Evolutionary conservation across 371 early-diverging fungal genomes (phyloP).

Genomic region (Circinella umbellata): DNA sequence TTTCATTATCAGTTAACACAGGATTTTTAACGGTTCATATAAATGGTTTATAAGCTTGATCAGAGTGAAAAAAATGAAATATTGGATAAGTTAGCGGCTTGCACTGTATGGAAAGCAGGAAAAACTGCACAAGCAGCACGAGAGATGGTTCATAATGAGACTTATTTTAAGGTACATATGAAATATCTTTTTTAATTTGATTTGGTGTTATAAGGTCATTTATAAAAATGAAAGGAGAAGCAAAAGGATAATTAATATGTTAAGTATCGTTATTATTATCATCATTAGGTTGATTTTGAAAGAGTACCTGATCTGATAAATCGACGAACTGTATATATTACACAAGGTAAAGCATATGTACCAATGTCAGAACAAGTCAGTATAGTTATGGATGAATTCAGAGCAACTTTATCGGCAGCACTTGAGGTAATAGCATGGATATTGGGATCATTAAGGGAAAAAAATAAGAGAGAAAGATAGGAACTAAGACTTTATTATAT

Average conservation of each 20-base stretch:
- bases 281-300: slow-evolving; percentile 80
- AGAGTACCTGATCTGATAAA: slow-evolving; percentile 80
- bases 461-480: background rate
- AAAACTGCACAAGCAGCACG: slow-evolving; percentile 15
- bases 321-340: slow-evolving; percentile 73
- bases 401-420: slow-evolving; percentile 54
- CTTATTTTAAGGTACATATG: slow-evolving; percentile 55
- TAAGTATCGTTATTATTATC: background rate
- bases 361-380: slow-evolving; percentile 75
- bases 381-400: slow-evolving; percentile 83
- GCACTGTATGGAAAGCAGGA: slow-evolving; percentile 16
- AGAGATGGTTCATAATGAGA: slow-evolving; percentile 38
- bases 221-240: background rate
- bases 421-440: slow-evolving; percentile 54
- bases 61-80: slow-evolving; percentile 29
- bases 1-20: no score
- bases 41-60: slow-evolving; percentile 14
- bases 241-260: no score
- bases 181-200: background rate
- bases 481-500: background rate
- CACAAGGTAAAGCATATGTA: slow-evolving; percentile 85
- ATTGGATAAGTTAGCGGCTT: slow-evolving; percentile 34
- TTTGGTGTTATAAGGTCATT: background rate
- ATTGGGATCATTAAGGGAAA: background rate
- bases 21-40: no score